Evolutionary conservation across 2,329 filamentous ascomycete genomes (phyloP), one percentile per base, ranked within the genome.

Genomic region (Aureobasidium lini): DNA sequence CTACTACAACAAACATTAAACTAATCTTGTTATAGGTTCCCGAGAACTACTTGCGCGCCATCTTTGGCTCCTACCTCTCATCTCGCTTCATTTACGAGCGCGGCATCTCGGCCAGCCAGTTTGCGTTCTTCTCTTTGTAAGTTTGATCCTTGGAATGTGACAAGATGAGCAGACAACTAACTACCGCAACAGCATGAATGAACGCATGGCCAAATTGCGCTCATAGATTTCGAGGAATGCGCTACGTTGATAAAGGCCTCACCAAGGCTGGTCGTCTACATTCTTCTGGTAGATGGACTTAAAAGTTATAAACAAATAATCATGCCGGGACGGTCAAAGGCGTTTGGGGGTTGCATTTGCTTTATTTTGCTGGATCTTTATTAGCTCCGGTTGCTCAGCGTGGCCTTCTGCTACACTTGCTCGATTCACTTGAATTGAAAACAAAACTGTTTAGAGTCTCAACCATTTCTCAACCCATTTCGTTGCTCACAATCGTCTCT

Each of bases 41-140:
- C 0, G 90, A 96, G 63, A 87, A 86, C 66, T 99, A 99, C 72
- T 83, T 99, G 63, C 85, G 91, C 65, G 88, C 92, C 65, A 97
- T 99, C 72, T 99, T 99, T 71, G 94, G 94, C 66, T 95, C 89
- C 72, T 96, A 93, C 76, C 81, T 99, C 66, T 93, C 94, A 50
- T 95, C 89, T 70, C 88, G 94, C 44, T 99, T 99, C 72, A 90
- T 99, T 42, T 99, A 99, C 74, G 85, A 95, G 73, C 94, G 93
- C 72, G 94, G 94, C 69, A 92, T 91, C 72, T 87, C 84, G 65
- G 92, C 94, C 5, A 94, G 88, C 78, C 93, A 96, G 70, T 97
- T 99, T 78, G 91, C 93, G 40, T 99, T 99, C 81, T 99, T 95
- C 59, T 60, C 59, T 37, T 60, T 60, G 59, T 60, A 56, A 60